Conservation (phyloP, 2,329 filamentous ascomycete species). For the Monosporascus sp. region DNA sequence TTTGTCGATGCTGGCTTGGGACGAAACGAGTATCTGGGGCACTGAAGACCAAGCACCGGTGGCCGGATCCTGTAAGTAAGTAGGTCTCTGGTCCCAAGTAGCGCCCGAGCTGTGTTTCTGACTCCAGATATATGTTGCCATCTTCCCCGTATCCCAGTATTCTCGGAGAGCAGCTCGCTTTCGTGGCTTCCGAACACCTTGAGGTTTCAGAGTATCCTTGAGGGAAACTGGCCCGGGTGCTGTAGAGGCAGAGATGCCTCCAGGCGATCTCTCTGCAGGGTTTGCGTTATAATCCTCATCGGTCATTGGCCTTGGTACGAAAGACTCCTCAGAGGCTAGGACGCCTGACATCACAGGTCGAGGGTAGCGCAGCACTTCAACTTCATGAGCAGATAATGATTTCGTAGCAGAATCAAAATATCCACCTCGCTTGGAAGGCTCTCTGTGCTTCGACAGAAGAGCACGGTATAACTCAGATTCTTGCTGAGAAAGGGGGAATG, state of each 20-base stretch:
- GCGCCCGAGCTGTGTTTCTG: conserved; percentile 14
- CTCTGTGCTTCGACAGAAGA: conserved; percentile 19
- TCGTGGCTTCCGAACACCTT: conserved; percentile 3
- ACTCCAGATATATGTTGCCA: conserved; percentile 23
- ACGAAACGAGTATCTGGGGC: conserved; percentile 8
- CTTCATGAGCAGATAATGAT: conserved; percentile 20
- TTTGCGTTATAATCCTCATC: conserved; percentile 12
- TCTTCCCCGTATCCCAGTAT: conserved; percentile 19
- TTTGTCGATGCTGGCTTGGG: conserved; percentile 7
- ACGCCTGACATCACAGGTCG: conserved; percentile 24
- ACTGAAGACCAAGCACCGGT: conserved; percentile 19
- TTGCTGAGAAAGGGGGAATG: conserved; percentile 30
- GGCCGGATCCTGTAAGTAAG: conserved; percentile 17
- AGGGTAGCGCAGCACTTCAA: conserved; percentile 21
- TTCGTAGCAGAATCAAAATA: background rate
- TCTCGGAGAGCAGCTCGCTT: conserved; percentile 13
- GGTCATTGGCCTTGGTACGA: background rate
- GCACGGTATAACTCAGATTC: conserved; percentile 27
- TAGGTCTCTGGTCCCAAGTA: conserved; percentile 15
- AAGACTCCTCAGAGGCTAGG: conserved; percentile 6
- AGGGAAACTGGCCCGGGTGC: conserved; percentile 1
- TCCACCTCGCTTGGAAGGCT: conserved; percentile 1
- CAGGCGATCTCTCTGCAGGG: conserved; percentile 11
- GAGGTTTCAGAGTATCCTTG: conserved; percentile 19
- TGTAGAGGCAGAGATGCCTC: background rate